Conservation (phyloP, 1,139 yeast genomes). For the Diutina rugosa region DNA sequence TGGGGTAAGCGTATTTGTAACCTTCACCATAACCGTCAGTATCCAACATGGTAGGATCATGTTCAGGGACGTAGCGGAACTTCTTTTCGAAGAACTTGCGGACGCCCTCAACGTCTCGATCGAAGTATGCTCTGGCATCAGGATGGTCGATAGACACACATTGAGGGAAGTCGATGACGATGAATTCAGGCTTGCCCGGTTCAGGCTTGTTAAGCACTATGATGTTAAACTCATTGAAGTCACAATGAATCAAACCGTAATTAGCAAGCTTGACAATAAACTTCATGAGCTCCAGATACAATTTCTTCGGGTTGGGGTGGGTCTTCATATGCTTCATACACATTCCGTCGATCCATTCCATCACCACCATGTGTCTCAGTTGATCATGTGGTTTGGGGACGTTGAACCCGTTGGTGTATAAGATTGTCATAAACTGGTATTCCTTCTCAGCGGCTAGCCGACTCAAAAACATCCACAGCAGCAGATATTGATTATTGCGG, state of each 20-base stretch:
- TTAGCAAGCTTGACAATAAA: slow-evolving; percentile 76
- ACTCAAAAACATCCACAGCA: slow-evolving; percentile 88
- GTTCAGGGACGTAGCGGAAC: slow-evolving; percentile 57
- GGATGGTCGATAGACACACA: slow-evolving; percentile 86
- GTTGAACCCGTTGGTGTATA: slow-evolving; percentile 61
- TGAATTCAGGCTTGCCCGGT: slow-evolving; percentile 36
- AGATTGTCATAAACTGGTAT: slow-evolving; percentile 70
- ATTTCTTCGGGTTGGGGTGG: slow-evolving; percentile 52
- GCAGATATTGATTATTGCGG: slow-evolving; percentile 42
- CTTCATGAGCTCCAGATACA: slow-evolving; percentile 77
- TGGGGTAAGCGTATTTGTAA: slow-evolving; percentile 66
- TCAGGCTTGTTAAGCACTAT: slow-evolving; percentile 60
- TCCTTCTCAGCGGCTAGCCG: slow-evolving; percentile 88
- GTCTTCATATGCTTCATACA: slow-evolving; percentile 77
- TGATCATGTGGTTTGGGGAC: slow-evolving; percentile 87
- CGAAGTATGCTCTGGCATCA: slow-evolving; percentile 79
- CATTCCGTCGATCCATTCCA: slow-evolving; percentile 82
- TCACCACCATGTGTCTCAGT: slow-evolving; percentile 83
- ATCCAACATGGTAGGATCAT: slow-evolving; percentile 57
- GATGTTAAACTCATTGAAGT: slow-evolving; percentile 91
- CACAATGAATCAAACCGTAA: slow-evolving; percentile 91
- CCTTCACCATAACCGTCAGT: slow-evolving; percentile 75
- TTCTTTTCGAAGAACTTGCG: slow-evolving; percentile 70
- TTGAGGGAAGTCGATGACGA: slow-evolving; percentile 96
- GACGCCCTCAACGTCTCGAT: slow-evolving; percentile 87